A percentile compares a stretch with the other conserved stretches of the same genome.
Evolutionary conservation across 2,329 filamentous ascomycete species (phyloP).

Genomic region (Hirsutella thompsonii): DNA sequence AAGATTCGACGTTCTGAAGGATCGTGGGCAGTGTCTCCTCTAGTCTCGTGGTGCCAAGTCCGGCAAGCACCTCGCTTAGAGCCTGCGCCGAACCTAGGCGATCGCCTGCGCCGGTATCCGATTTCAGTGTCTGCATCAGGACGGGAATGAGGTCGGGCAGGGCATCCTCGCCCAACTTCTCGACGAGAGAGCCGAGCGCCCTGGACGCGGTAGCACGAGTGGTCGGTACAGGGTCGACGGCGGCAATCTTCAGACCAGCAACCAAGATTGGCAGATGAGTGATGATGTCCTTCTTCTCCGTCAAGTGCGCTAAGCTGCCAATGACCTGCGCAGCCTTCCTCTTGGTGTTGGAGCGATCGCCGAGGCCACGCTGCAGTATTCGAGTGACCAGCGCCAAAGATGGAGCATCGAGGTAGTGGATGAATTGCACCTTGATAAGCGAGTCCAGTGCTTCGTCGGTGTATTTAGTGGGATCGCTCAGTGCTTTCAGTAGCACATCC

Average conservation of each 20-base stretch:
- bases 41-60: conserved; percentile 78
- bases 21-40: conserved; percentile 96
- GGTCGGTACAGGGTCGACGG: conserved; percentile 91
- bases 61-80: conserved; percentile 89
- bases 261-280: conserved; percentile 86
- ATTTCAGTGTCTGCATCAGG: conserved; percentile 95
- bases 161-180: conserved; percentile 94
- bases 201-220: conserved; percentile 94
- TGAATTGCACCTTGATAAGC: conserved; percentile 95
- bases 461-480: conserved; percentile 94
- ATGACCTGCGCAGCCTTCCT: conserved; percentile 96
- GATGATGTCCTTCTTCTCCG: conserved; percentile 87
- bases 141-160: conserved; percentile 94
- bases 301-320: conserved; percentile 91
- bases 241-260: conserved; percentile 74
- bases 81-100: conserved; percentile 92
- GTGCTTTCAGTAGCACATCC: conserved; percentile 81
- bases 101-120: conserved; percentile 91
- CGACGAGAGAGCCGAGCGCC: conserved; percentile 88
- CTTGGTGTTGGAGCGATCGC: conserved; percentile 87
- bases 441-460: conserved; percentile 90
- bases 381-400: conserved; percentile 90
- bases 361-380: conserved; percentile 84
- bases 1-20: conserved; percentile 86
- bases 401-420: conserved; percentile 95